Evolutionary conservation across 2,329 filamentous ascomycete species (phyloP), one percentile per base, ranked within the genome.

Genomic region (Thelonectria discophora): DNA sequence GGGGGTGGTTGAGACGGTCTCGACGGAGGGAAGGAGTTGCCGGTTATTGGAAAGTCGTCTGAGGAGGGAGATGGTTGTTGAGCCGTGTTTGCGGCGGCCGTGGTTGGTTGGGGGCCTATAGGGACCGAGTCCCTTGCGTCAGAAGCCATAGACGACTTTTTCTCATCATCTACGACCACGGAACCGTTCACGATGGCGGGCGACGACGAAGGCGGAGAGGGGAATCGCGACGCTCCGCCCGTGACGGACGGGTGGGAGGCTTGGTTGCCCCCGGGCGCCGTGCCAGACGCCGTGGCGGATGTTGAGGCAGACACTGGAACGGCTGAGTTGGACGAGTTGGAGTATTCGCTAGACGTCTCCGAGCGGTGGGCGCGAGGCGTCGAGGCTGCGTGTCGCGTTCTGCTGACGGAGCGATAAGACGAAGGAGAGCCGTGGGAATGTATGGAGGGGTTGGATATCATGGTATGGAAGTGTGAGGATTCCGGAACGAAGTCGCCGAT

Each of bases 401-500:
- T 73, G 67, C 59, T 75, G 68, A 59, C 71, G 65, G 60, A 75
- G 65, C 69, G 70, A 61, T 71, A 72, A 46, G 68, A 66, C 54
- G 61, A 62, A 39, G 70, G 67, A 46, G 67, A 60, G 68, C 84
- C 79, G 74, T 82, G 79, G 58, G 80, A 73, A 61, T 63, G 71
- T 46, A 82, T 81, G 65, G 79, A 78, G 46, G 82, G 76, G 58
- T 79, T 77, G 61, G 80, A 78, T 81, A 92, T 90, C 84, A 88
- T 90, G 80, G 84, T 87, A 81, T 88, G 86, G 79, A 90, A 89
- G 79, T 88, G 86, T 72, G 86, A 84, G 70, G 88, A 83, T 79
- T 92, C 88, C 77, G 91, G 86, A 79, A 88, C 87, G 81, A 88
- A 88, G 82, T 94, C 92, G 77, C 85, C 85, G 70, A 88, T 84